These are phyloP conservation scores for Aspergillus floridensis DNA, from an alignment of 2,329 filamentous ascomycete species.

Conservation along the genomic window DNA sequence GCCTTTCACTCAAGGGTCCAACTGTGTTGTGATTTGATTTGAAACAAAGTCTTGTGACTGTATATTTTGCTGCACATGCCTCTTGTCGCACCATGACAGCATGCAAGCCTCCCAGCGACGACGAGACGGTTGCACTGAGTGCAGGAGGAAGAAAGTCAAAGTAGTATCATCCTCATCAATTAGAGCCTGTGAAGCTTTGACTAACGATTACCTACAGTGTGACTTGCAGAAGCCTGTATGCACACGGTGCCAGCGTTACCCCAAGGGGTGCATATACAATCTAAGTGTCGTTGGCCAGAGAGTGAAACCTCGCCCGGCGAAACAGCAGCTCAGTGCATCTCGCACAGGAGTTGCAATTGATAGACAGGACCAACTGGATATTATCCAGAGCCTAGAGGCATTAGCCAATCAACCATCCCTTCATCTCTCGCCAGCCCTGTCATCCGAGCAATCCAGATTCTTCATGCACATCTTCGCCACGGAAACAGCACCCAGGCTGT, in stretches of 20 bases:
- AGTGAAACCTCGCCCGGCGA: neutral
- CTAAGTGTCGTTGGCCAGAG: slow-evolving; percentile 21
- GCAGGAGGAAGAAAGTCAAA: slow-evolving; percentile 31
- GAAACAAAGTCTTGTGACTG: neutral
- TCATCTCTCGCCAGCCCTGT: slow-evolving; percentile 19
- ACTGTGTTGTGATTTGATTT: neutral
- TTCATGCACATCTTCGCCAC: slow-evolving; percentile 27
- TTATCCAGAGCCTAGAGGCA: neutral
- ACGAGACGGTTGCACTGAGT: slow-evolving; percentile 34
- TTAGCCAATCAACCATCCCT: slow-evolving; percentile 16
- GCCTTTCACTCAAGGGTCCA: neutral
- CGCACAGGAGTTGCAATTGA: neutral
- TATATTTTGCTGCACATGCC: neutral
- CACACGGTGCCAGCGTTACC: slow-evolving; percentile 26
- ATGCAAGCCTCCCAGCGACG: slow-evolving; percentile 13
- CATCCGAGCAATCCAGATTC: slow-evolving; percentile 22
- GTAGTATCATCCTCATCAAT: slow-evolving; percentile 5
- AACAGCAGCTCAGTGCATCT: neutral
- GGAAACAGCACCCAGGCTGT: slow-evolving; percentile 27
- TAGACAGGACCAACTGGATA: neutral
- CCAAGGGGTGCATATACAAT: slow-evolving; percentile 25
- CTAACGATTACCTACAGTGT: slow-evolving; percentile 17
- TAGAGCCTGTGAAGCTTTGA: neutral
- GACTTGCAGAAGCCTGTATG: slow-evolving; percentile 26
- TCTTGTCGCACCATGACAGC: neutral